Conservation (phyloP, 2,329 filamentous ascomycete genomes). For the Fusarium pseudoanthophilum region DNA sequence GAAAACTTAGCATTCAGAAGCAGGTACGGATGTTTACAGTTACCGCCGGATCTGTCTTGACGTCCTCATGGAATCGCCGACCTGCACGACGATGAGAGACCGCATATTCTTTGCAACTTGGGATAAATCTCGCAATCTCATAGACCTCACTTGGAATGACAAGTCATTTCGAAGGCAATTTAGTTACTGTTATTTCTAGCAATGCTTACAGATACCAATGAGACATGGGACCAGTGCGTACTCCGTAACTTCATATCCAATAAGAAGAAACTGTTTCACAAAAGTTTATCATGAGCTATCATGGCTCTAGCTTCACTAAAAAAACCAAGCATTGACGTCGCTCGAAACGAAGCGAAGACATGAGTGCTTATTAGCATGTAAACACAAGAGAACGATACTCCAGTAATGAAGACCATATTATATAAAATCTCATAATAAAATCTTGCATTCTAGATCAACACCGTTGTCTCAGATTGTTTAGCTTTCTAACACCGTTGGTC, state of each 20-base stretch:
- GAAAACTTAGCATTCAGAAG: not conserved
- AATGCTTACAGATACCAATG: not conserved
- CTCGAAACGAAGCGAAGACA: not conserved
- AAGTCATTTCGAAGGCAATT: not conserved
- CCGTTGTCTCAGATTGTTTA: not conserved
- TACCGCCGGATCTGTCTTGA: slow-evolving; percentile 31
- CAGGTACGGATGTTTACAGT: slow-evolving; percentile 18
- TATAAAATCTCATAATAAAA: not conserved
- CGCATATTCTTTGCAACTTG: not conserved
- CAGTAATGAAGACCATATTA: not conserved
- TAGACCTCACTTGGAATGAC: not conserved
- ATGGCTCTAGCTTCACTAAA: not conserved
- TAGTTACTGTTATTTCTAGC: not conserved
- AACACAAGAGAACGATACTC: not conserved
- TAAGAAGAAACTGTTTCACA: not conserved
- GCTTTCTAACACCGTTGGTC: not conserved
- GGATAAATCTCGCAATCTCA: not conserved
- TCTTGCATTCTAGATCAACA: not conserved
- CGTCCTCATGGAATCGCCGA: not conserved
- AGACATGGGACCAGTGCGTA: slow-evolving; percentile 24
- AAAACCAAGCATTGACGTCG: not conserved
- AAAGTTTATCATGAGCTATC: not conserved
- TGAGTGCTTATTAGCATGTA: not conserved
- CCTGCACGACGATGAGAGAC: not conserved
- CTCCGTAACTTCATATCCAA: not conserved